Evolutionary conservation across 768 basidiomycete species (phyloP), one percentile per base, ranked within the genome.

Genomic region (Termitomyces sp.): DNA sequence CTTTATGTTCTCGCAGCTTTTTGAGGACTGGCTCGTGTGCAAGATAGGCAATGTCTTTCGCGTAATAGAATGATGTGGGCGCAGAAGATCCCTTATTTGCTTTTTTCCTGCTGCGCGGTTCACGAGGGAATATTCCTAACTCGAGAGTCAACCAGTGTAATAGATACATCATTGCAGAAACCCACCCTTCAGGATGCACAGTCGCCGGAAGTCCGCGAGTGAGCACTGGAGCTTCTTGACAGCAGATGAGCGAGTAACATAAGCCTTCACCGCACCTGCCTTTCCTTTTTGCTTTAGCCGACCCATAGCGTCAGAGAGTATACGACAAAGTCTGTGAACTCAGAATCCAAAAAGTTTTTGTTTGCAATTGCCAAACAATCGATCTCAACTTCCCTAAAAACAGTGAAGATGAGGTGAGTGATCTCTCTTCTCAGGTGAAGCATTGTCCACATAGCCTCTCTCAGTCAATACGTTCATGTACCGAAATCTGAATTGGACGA

Each of bases 61-160:
- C 77, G 69, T 98, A 98, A 74, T 99, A 99, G 74, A 98, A 99
- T 2, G 94, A 93, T 1, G 97, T 93, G 4, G 95, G 94, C 0
- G 93, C 95, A 51, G 94, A 93, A 3, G 93, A 96, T 1, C 96
- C 97, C 70, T 97, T 98, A 76, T 98, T 98, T 37, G 96, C 97
- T 59, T 85, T 84, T 70, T 98, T 99, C 63, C 83, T 85, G 72
- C 83, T 86, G 45, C 85, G 83, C 24, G 97, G 97, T 70, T 99
- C 97, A 53, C 96, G 90, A 60, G 97, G 97, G 69, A 96, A 98
- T 65, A 99, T 96, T 12, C 96, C 95, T 98, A 55, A 12, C 50
- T 37, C 5, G 44, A 22, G 51, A 17, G 45, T 51, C 34, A 66
- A 42, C 49, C n/a, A 35, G 48, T 38, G n/a, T 26, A 56, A 58